A percentile compares a stretch with the other conserved stretches of the same genome.
phyloP scores from a whole-genome alignment of 129 eudicot genomes.

The Scalesia atractyloides region DNA sequence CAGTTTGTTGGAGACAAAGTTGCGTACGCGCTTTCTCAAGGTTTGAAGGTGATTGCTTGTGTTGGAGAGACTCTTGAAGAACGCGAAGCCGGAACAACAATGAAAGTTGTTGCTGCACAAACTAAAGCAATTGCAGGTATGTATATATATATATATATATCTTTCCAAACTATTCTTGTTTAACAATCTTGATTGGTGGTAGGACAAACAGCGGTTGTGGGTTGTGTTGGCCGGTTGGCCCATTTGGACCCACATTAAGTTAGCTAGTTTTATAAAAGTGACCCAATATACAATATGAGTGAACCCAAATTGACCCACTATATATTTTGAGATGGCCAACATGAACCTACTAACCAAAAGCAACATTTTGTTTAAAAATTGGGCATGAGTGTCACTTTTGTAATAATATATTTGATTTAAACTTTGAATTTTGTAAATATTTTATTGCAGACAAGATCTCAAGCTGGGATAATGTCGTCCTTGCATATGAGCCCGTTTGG shows the following conservation, averaged over 20 bases:
- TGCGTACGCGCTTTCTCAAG: slow-evolving; percentile 67
- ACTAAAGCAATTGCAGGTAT: slow-evolving; percentile 78
- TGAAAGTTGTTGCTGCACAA: slow-evolving; percentile 69
- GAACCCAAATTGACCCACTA: no score
- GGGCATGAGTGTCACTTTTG: no score
- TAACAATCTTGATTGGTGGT: neutral
- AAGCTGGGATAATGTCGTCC: slow-evolving; percentile 58
- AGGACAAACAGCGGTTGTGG: no score
- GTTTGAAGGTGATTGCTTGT: slow-evolving; percentile 70
- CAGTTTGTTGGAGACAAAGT: slow-evolving; percentile 69
- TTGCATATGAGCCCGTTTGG: slow-evolving; percentile 80
- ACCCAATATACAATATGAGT: no score
- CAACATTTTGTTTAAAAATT: no score
- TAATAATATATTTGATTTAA: neutral
- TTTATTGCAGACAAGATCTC: slow-evolving; percentile 45
- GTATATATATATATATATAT: no score
- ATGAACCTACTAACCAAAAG: no score
- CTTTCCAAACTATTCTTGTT: neutral
- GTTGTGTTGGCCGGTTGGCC: no score
- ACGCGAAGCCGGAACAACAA: slow-evolving; percentile 59
- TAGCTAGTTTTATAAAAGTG: no score
- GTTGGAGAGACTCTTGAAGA: slow-evolving; percentile 75
- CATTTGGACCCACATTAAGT: no score
- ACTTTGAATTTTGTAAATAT: slow-evolving; percentile 9
- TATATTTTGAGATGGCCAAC: no score